Percentiles rank a stretch among this genome's conserved stretches.
These are phyloP conservation scores for Populus tremula DNA, from an alignment of 345 rosid genomes.

Conservation along the genomic window DNA sequence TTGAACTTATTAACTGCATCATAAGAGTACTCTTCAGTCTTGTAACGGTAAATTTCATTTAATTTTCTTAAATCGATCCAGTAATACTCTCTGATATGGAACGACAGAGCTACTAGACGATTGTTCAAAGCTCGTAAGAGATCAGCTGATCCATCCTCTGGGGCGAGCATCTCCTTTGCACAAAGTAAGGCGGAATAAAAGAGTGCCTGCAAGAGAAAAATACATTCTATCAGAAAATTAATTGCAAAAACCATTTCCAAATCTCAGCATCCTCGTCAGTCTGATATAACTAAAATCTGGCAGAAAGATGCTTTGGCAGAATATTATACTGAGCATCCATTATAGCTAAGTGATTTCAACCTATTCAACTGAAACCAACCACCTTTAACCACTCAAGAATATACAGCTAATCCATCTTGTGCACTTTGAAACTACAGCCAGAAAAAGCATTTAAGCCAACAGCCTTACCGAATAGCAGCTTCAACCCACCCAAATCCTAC, in stretches of 20 bases:
- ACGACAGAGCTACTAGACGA: constrained; percentile 82
- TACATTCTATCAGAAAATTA: background rate
- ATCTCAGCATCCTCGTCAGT: background rate
- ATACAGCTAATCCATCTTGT: background rate
- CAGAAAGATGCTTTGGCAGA: background rate
- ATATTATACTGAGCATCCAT: background rate
- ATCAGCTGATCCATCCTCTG: constrained; percentile 87
- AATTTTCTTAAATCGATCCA: constrained; percentile 62
- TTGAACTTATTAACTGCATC: constrained; percentile 94
- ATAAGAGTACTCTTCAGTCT: constrained; percentile 80
- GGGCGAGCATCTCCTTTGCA: constrained; percentile 86
- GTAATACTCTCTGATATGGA: constrained; percentile 91
- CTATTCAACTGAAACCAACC: background rate
- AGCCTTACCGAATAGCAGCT: background rate
- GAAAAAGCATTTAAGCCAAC: background rate
- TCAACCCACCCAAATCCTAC: background rate
- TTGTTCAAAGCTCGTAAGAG: constrained; percentile 73
- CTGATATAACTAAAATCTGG: background rate
- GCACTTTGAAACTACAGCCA: background rate
- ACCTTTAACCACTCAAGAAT: background rate
- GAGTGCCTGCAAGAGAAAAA: constrained; percentile 54
- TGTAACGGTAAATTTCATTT: constrained; percentile 36
- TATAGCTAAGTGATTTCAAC: background rate
- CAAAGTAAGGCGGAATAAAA: constrained; percentile 81
- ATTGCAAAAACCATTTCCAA: background rate